phyloP scores from a whole-genome alignment of 768 basidiomycete genomes.

The Lactifluus echinatus region DNA sequence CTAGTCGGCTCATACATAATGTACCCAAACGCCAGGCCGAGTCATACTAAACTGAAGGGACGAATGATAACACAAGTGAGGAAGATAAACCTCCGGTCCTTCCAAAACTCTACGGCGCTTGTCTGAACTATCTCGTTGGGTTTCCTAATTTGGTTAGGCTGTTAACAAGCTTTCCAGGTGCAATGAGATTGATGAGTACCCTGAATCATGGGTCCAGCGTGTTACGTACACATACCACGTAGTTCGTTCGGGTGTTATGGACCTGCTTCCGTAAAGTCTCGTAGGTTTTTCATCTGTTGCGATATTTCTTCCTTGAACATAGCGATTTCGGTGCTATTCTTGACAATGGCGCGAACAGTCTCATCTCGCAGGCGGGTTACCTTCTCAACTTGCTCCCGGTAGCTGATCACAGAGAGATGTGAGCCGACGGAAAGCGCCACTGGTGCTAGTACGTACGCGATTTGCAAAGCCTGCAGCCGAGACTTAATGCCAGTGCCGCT shows the following conservation, averaged over 20 bases:
- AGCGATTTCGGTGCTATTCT: conserved; percentile 77
- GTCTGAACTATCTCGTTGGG: too few species aligned
- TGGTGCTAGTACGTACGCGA: conserved; percentile 44
- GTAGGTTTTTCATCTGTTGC: conserved; percentile 55
- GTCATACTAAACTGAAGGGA: neutral
- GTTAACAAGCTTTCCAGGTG: too few species aligned
- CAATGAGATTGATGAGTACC: neutral
- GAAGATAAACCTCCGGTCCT: too few species aligned
- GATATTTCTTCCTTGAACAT: conserved; percentile 76
- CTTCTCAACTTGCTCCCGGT: conserved; percentile 72
- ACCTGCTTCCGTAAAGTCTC: conserved; percentile 55
- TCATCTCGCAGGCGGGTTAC: conserved; percentile 68
- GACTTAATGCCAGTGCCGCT: conserved; percentile 81
- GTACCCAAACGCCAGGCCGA: neutral
- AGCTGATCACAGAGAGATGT: conserved; percentile 34
- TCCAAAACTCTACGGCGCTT: too few species aligned
- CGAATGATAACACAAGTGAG: too few species aligned
- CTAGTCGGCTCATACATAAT: neutral
- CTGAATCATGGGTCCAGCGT: too few species aligned
- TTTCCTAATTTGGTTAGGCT: too few species aligned
- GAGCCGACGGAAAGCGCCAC: conserved; percentile 2
- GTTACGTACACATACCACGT: neutral
- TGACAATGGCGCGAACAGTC: conserved; percentile 71
- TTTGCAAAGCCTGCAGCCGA: conserved; percentile 64
- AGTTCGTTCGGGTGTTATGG: conserved; percentile 21